phyloP scores from a whole-genome alignment of 208 protist species.

The Leishmania arabica region DNA sequence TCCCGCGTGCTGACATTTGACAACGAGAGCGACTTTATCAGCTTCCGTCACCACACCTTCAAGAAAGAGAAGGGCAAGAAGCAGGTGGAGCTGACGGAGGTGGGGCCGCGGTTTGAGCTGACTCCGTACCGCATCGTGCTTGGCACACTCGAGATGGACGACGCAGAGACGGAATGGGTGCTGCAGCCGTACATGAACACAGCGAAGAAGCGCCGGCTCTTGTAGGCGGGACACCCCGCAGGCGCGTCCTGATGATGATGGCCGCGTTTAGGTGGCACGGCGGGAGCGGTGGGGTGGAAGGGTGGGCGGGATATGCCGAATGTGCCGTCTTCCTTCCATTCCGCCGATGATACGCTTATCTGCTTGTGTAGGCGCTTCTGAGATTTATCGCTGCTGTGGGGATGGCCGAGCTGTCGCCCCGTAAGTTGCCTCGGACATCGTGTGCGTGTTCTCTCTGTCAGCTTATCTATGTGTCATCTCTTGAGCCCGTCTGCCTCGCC shows the following conservation, averaged over 20 bases:
- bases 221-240: constrained; percentile 35
- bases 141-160: constrained; percentile 95
- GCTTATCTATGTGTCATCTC: neutral
- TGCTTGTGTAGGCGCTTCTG: neutral
- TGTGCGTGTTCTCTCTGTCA: neutral
- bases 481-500: neutral
- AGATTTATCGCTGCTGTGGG: neutral
- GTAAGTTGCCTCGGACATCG: neutral
- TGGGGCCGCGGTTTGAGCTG: constrained; percentile 99
- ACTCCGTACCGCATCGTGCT: constrained; percentile 97
- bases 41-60: constrained; percentile 98
- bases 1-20: constrained; percentile 98
- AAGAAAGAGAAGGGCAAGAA: constrained; percentile 58
- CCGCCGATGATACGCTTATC: neutral
- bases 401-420: neutral
- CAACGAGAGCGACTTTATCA: constrained; percentile 99
- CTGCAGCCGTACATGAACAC: constrained; percentile 99
- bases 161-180: constrained; percentile 99
- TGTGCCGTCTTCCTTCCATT: neutral
- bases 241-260: neutral
- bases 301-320: neutral
- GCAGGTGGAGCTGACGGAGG: constrained; percentile 95
- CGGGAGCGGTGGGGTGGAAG: neutral
- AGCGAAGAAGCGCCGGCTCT: constrained; percentile 93
- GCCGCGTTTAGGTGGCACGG: neutral